Percentiles rank a stretch among this genome's conserved stretches.
phyloP scores from a whole-genome alignment of 768 basidiomycete genomes.

The Royoungia palumana region DNA sequence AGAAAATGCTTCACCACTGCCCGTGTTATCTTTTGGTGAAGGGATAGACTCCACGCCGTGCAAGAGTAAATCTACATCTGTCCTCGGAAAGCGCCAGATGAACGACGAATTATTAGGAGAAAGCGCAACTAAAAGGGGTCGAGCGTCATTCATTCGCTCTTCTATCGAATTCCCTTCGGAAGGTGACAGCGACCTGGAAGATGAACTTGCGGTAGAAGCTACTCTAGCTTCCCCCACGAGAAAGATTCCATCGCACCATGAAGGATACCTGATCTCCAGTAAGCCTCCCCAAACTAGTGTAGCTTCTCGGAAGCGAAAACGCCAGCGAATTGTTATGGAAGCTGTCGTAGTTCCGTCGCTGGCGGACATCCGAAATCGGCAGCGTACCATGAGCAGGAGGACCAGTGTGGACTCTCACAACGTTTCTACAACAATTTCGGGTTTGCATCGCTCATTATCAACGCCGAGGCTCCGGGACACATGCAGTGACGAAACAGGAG shows the following conservation, averaged over 20 bases:
- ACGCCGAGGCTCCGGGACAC: conserved; percentile 19
- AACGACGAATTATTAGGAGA: conserved; percentile 35
- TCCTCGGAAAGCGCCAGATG: conserved; percentile 45
- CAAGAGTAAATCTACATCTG: conserved; percentile 17
- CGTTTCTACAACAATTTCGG: conserved; percentile 1
- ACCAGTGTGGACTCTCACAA: conserved; percentile 15
- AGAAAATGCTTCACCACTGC: conserved; percentile 55
- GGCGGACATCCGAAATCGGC: conserved; percentile 23
- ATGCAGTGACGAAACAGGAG: conserved; percentile 11
- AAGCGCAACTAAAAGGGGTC: conserved; percentile 25
- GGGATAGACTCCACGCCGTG: conserved; percentile 40
- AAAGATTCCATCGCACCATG: conserved; percentile 3
- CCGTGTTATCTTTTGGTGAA: conserved; percentile 41
- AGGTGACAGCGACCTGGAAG: conserved; percentile 28
- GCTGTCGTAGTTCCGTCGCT: conserved; percentile 48
- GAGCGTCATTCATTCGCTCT: conserved; percentile 30
- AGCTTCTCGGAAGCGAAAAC: conserved; percentile 36
- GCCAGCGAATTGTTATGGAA: conserved; percentile 50
- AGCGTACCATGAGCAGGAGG: conserved; percentile 18
- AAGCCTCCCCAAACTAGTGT: conserved; percentile 4
- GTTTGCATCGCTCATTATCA: conserved; percentile 28
- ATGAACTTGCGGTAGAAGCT: conserved; percentile 27
- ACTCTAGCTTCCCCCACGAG: conserved; percentile 20
- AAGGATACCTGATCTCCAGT: neutral
- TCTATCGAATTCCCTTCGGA: conserved; percentile 28